Conservation (phyloP, 2,329 filamentous ascomycete species). For the Claviceps spartinae region DNA sequence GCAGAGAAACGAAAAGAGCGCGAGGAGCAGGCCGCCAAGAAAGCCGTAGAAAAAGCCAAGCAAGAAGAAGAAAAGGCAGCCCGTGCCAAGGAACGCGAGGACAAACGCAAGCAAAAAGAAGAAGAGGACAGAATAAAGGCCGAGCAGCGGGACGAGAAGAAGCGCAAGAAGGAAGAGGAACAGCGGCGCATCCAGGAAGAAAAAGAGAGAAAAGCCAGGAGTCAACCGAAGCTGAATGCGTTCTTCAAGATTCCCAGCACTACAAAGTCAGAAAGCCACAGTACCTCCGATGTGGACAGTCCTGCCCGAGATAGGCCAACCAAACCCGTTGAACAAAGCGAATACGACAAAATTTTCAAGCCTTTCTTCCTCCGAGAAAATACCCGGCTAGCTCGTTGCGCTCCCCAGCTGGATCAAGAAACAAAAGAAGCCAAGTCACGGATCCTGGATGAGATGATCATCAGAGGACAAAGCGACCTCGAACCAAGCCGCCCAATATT, state of each 20-base stretch:
- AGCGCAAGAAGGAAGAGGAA: slow-evolving; percentile 37
- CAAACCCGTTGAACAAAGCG: slow-evolving; percentile 24
- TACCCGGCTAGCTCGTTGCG: slow-evolving; percentile 52
- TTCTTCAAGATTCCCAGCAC: slow-evolving; percentile 29
- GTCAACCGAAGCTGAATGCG: slow-evolving; percentile 30
- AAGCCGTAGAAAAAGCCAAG: slow-evolving; percentile 17
- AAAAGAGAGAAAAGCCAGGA: slow-evolving; percentile 36
- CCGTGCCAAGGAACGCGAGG: slow-evolving; percentile 24
- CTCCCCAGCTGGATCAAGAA: slow-evolving; percentile 44
- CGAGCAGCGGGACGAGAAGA: slow-evolving; percentile 32
- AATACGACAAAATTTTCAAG: slow-evolving; percentile 60
- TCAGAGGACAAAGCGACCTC: slow-evolving; percentile 30
- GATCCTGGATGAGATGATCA: slow-evolving; percentile 39
- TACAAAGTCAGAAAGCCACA: slow-evolving; percentile 26
- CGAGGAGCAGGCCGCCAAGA: slow-evolving; percentile 17
- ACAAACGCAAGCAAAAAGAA: slow-evolving; percentile 27
- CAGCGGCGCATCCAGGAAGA: slow-evolving; percentile 24
- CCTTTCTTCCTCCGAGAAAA: slow-evolving; percentile 68
- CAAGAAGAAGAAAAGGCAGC: slow-evolving; percentile 26
- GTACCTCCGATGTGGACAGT: slow-evolving; percentile 16
- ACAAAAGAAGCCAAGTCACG: slow-evolving; percentile 36
- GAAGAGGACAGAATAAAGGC: slow-evolving; percentile 26
- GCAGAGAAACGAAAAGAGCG: slow-evolving; percentile 22
- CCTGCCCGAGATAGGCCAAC: slow-evolving; percentile 13
- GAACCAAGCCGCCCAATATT: slow-evolving; percentile 25